These are phyloP conservation scores for Lasiosphaeria ovina DNA, from an alignment of 495 filamentous ascomycete genomes.

Conservation along the genomic window DNA sequence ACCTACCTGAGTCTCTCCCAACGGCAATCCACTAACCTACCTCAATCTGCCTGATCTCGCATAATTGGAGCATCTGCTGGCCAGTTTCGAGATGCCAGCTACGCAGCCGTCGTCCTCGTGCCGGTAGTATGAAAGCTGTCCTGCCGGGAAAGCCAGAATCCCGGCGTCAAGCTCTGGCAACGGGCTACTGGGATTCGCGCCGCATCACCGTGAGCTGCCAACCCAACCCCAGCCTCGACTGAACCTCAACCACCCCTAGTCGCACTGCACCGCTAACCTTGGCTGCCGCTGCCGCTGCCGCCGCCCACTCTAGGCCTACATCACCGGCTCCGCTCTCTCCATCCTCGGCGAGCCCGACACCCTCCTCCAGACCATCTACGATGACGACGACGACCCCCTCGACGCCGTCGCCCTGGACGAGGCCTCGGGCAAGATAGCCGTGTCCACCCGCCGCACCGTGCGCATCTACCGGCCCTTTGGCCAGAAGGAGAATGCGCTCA, in stretches of 20 bases:
- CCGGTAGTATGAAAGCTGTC: conserved; percentile 62
- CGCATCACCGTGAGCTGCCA: conserved; percentile 68
- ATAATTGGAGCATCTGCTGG: not conserved
- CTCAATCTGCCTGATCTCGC: not conserved
- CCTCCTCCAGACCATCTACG: conserved; percentile 87
- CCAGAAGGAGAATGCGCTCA: conserved; percentile 65
- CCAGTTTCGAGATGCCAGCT: conserved; percentile 15
- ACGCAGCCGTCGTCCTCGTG: conserved; percentile 10
- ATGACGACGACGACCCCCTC: conserved; percentile 69
- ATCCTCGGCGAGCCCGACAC: conserved; percentile 73
- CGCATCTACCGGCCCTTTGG: conserved; percentile 77
- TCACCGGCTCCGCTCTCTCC: conserved; percentile 82
- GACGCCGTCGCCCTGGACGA: conserved; percentile 78
- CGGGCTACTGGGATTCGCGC: conserved; percentile 75
- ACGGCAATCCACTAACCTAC: no score
- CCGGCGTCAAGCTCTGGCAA: conserved; percentile 84
- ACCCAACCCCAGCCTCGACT: not conserved
- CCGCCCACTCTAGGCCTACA: conserved; percentile 62
- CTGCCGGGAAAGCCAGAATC: conserved; percentile 88
- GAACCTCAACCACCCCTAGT: no score
- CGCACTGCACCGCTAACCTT: not conserved
- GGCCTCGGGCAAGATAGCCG: conserved; percentile 79
- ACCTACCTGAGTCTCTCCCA: not conserved
- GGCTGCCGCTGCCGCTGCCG: not conserved
- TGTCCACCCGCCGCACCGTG: conserved; percentile 60